phyloP scores from a whole-genome alignment of 1,284 basidiomycete genomes.

The Heterobasidion annosum region DNA sequence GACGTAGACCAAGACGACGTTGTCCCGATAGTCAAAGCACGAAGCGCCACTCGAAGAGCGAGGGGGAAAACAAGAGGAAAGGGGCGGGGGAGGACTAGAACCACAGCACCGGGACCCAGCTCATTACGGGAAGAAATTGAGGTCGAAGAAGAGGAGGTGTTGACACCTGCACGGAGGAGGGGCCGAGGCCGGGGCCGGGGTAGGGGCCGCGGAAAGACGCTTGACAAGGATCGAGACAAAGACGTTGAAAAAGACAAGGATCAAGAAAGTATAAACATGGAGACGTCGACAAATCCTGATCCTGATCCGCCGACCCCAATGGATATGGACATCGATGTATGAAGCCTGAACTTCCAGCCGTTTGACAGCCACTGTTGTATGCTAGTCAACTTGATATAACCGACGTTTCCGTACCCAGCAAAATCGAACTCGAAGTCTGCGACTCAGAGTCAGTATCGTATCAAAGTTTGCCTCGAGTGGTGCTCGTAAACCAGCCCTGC shows the following conservation, averaged over 20 bases:
- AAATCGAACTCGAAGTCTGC: no score
- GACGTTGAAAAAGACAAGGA: constrained; percentile 1
- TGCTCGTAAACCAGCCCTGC: no score
- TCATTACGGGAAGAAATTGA: constrained; percentile 4
- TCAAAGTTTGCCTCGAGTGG: no score
- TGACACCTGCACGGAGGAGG: background rate
- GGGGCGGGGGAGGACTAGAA: background rate
- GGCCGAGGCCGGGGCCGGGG: background rate
- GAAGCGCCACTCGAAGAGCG: background rate
- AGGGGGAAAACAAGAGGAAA: background rate
- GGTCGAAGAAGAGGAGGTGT: constrained; percentile 3
- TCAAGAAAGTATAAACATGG: background rate
- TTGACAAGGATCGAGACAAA: background rate
- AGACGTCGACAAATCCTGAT: constrained; percentile 2
- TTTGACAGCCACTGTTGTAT: no score
- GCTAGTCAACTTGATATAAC: no score
- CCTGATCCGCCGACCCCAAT: constrained; percentile 3
- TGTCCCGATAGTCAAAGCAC: background rate
- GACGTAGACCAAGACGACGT: constrained; percentile 42
- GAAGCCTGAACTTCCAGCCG: background rate
- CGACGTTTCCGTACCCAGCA: no score
- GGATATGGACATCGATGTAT: constrained; percentile 10
- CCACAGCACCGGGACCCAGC: constrained; percentile 2
- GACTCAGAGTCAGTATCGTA: no score
- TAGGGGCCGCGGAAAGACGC: background rate